A percentile compares a stretch with the other conserved stretches of the same genome.
phyloP scores from a whole-genome alignment of 495 filamentous ascomycete genomes.

The Neurospora sp. region DNA sequence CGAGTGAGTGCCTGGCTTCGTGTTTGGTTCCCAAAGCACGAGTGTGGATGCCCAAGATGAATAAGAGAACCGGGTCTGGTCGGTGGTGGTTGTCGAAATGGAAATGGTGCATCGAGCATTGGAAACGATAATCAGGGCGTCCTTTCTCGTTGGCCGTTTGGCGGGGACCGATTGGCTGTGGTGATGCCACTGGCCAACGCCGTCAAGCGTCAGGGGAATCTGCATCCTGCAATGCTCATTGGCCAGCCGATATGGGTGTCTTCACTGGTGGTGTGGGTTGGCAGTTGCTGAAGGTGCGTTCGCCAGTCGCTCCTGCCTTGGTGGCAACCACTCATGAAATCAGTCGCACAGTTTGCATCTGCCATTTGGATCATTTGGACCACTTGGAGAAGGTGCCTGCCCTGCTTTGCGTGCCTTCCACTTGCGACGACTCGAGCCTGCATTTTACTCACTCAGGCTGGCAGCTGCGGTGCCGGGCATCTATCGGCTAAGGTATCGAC shows the following conservation, averaged over 20 bases:
- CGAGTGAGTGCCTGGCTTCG: neutral
- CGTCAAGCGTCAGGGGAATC: neutral
- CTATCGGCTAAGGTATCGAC: neutral
- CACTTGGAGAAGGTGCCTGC: neutral
- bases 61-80: neutral
- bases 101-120: neutral
- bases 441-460: neutral
- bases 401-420: neutral
- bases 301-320: neutral
- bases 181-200: neutral
- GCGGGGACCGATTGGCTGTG: constrained; percentile 1
- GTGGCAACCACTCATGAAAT: neutral
- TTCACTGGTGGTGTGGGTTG: neutral
- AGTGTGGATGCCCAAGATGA: neutral
- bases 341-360: neutral
- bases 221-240: neutral
- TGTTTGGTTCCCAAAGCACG: neutral
- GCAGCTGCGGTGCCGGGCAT: neutral
- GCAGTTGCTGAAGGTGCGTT: neutral
- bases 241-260: neutral
- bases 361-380: neutral
- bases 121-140: neutral
- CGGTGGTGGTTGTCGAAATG: neutral
- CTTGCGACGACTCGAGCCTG: neutral
- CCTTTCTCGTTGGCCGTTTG: neutral